These are phyloP conservation scores for Trifolium dubium DNA, from an alignment of 306 rosid genomes.

Conservation along the genomic window DNA sequence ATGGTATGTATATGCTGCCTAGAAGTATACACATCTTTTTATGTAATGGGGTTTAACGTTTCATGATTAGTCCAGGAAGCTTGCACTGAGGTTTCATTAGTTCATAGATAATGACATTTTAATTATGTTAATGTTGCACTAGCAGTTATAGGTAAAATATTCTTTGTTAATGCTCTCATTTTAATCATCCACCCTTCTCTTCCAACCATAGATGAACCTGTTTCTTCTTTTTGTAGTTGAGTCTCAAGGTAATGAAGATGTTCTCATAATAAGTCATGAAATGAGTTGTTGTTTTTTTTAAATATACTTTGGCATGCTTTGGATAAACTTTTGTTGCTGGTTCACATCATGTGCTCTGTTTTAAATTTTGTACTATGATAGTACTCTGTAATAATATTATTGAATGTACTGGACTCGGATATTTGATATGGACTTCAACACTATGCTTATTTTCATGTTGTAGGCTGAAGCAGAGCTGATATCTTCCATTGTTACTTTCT, in stretches of 20 bases:
- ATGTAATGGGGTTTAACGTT: slow-evolving; percentile 14
- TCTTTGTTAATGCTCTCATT: slow-evolving; percentile 29
- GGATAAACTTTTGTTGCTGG: slow-evolving; percentile 30
- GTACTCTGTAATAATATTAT: not conserved
- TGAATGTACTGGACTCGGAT: slow-evolving; percentile 27
- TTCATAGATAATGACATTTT: slow-evolving; percentile 25
- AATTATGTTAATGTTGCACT: slow-evolving; percentile 20
- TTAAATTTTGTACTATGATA: slow-evolving; percentile 11
- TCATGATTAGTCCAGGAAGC: slow-evolving; percentile 27
- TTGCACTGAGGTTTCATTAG: slow-evolving; percentile 20
- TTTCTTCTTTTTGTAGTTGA: slow-evolving; percentile 23
- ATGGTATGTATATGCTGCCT: slow-evolving; percentile 67
- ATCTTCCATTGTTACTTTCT: slow-evolving; percentile 81
- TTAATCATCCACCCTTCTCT: slow-evolving; percentile 26
- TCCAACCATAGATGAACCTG: slow-evolving; percentile 16
- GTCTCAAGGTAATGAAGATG: slow-evolving; percentile 29
- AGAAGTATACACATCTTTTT: slow-evolving; percentile 28
- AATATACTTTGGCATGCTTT: slow-evolving; percentile 20
- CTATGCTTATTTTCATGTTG: slow-evolving; percentile 37
- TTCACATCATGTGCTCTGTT: slow-evolving; percentile 29
- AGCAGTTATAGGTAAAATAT: slow-evolving; percentile 1
- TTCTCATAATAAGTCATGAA: slow-evolving; percentile 10
- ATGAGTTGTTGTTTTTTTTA: not conserved
- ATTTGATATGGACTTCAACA: slow-evolving; percentile 26
- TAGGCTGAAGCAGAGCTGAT: slow-evolving; percentile 98